Percentiles rank a stretch among this genome's conserved stretches.
Evolutionary conservation across 495 filamentous ascomycete species (phyloP).

Genomic region (Xylaria grammica): DNA sequence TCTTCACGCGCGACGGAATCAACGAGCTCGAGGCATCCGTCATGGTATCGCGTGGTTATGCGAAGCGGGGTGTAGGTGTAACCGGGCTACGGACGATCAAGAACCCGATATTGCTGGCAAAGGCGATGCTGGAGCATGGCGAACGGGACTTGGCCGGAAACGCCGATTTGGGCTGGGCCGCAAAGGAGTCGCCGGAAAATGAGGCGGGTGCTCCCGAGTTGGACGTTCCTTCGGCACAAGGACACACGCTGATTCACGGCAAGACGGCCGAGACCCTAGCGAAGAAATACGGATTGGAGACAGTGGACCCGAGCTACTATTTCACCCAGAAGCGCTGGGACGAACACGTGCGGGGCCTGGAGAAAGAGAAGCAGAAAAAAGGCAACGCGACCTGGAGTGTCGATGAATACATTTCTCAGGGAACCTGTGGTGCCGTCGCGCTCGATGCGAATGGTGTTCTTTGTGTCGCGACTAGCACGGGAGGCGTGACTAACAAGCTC

Average conservation of each 20-base stretch:
- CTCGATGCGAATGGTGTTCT: constrained; percentile 73
- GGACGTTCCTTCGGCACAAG: constrained; percentile 56
- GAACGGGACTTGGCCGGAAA: constrained; percentile 47
- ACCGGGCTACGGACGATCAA: constrained; percentile 73
- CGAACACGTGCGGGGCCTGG: constrained; percentile 73
- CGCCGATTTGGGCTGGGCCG: constrained; percentile 1
- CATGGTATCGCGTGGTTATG: constrained; percentile 77
- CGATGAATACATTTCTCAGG: constrained; percentile 75
- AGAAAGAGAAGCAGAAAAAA: constrained; percentile 49
- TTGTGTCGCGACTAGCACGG: constrained; percentile 83
- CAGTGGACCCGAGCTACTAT: constrained; percentile 73
- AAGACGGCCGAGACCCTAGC: constrained; percentile 70
- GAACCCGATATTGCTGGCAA: constrained; percentile 79
- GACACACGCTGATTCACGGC: constrained; percentile 72
- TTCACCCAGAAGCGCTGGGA: constrained; percentile 82
- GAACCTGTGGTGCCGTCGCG: constrained; percentile 83
- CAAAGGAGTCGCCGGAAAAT: too few species aligned
- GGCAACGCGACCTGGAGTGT: constrained; percentile 46
- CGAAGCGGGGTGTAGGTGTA: constrained; percentile 78
- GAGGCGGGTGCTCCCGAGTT: constrained; percentile 31
- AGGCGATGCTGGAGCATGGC: constrained; percentile 70
- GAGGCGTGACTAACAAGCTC: constrained; percentile 87
- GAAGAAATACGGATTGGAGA: constrained; percentile 67
- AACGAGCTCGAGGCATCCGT: constrained; percentile 91
- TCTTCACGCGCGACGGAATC: constrained; percentile 80